Conservation (phyloP, 2,329 filamentous ascomycete species). For the Cladorrhinum sp. region DNA sequence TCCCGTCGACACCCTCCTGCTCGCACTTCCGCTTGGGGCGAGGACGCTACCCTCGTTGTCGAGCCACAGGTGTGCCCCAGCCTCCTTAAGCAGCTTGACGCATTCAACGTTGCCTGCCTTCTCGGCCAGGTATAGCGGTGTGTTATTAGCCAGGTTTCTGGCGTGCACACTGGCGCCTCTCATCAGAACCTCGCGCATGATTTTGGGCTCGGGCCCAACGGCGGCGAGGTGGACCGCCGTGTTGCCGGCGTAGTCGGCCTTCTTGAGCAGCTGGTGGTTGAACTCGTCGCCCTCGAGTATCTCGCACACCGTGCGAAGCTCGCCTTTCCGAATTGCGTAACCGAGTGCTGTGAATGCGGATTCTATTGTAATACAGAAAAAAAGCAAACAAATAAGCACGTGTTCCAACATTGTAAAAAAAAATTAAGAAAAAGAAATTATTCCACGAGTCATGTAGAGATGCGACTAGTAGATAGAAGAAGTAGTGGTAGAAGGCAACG, state of each 20-base stretch:
- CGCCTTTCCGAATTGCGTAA: constrained; percentile 73
- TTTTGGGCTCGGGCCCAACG: constrained; percentile 50
- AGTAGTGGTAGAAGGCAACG: neutral
- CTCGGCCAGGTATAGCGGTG: constrained; percentile 61
- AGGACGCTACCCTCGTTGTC: constrained; percentile 37
- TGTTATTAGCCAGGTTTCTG: constrained; percentile 63
- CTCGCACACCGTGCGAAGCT: constrained; percentile 62
- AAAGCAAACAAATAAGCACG: neutral
- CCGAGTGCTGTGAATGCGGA: constrained; percentile 72
- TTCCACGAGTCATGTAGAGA: neutral
- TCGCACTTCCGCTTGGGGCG: constrained; percentile 6
- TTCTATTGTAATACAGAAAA: constrained; percentile 35
- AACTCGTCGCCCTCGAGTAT: constrained; percentile 64
- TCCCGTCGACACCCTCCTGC: neutral
- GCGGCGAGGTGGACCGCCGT: constrained; percentile 62
- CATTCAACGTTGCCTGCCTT: constrained; percentile 54
- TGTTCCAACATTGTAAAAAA: neutral
- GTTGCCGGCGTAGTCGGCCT: constrained; percentile 78
- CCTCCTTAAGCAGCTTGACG: constrained; percentile 52
- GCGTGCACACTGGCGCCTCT: constrained; percentile 65
- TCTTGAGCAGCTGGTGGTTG: constrained; percentile 59
- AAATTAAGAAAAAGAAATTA: constrained; percentile 7
- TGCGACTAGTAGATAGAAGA: neutral
- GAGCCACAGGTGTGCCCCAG: constrained; percentile 58
- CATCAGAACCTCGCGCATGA: constrained; percentile 57